phyloP scores from a whole-genome alignment of 2,329 filamentous ascomycete species.

The Plenodomus tracheiphilus region DNA sequence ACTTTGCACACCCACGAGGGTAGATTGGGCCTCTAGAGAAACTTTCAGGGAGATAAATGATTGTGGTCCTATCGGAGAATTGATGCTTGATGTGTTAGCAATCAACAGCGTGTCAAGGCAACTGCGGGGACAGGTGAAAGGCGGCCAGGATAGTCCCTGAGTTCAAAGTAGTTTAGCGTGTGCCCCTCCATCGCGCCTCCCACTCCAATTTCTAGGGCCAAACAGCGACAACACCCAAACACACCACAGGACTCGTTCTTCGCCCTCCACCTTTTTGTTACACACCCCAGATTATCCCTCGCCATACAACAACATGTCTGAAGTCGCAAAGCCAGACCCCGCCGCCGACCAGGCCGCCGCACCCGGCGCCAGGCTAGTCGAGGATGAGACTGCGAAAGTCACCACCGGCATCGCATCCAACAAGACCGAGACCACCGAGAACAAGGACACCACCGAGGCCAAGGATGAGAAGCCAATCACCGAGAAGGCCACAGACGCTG shows the following conservation, averaged over 20 bases:
- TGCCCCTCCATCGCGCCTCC: constrained; percentile 27
- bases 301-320: constrained; percentile 36
- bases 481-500: constrained; percentile 45
- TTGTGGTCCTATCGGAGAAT: not conserved
- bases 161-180: not conserved
- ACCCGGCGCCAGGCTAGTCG: constrained; percentile 45
- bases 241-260: constrained; percentile 10
- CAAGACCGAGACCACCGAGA: constrained; percentile 18
- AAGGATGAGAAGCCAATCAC: constrained; percentile 57
- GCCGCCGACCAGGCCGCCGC: constrained; percentile 44
- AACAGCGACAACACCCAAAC: constrained; percentile 22
- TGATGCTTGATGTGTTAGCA: not conserved
- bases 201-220: constrained; percentile 31
- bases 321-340: constrained; percentile 47
- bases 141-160: not conserved
- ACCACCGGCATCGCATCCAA: constrained; percentile 44
- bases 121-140: not conserved
- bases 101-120: not conserved
- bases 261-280: constrained; percentile 6
- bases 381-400: constrained; percentile 51
- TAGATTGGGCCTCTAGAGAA: not conserved
- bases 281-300: not conserved
- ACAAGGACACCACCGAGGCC: constrained; percentile 20
- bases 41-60: not conserved
- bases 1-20: not conserved